These are phyloP conservation scores for Penicillium herquei DNA, from an alignment of 495 filamentous ascomycete genomes.

Conservation along the genomic window DNA sequence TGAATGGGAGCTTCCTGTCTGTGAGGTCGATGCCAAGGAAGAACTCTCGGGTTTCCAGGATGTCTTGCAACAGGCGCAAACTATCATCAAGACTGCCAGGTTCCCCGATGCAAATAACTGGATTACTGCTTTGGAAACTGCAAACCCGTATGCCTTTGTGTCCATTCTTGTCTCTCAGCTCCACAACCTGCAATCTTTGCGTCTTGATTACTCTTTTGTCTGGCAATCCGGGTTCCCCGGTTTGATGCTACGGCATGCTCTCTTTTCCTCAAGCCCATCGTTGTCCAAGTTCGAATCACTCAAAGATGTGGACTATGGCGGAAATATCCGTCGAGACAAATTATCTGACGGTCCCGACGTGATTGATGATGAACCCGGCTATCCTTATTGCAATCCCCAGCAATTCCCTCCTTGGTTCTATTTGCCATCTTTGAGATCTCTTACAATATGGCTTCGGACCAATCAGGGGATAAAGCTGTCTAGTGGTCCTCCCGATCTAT, in stretches of 20 bases:
- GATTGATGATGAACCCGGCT: constrained; percentile 10
- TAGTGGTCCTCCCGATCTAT: not conserved
- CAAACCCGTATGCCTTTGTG: constrained; percentile 13
- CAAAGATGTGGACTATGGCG: constrained; percentile 8
- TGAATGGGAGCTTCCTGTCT: constrained; percentile 7
- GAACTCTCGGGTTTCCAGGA: constrained; percentile 6
- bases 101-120: constrained; percentile 10
- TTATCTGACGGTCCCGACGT: not conserved
- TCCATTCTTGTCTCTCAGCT: constrained; percentile 14
- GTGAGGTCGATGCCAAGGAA: constrained; percentile 5
- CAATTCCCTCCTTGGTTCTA: constrained; percentile 16
- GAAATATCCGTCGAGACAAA: constrained; percentile 7
- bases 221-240: constrained; percentile 17
- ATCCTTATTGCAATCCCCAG: constrained; percentile 7
- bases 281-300: constrained; percentile 8
- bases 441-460: constrained; percentile 11
- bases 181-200: constrained; percentile 4
- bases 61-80: constrained; percentile 8
- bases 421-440: constrained; percentile 3
- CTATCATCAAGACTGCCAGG: constrained; percentile 1
- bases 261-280: not conserved
- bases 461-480: constrained; percentile 7
- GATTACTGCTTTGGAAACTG: constrained; percentile 8
- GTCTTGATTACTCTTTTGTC: constrained; percentile 14
- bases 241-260: constrained; percentile 15